Conservation (phyloP, 257 asterid species). For the Penstemon barbatus region DNA sequence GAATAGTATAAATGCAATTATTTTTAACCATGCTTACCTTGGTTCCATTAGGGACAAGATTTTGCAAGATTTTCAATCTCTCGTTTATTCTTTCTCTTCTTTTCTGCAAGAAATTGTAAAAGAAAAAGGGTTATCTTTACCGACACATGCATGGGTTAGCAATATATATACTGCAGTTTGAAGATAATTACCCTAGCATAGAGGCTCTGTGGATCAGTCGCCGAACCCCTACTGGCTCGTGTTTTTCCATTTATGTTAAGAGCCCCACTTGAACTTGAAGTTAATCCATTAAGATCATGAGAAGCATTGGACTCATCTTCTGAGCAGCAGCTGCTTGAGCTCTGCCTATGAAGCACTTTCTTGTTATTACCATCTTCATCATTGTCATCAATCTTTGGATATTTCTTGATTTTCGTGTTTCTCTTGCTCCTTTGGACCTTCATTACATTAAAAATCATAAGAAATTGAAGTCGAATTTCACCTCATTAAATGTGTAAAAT, state of each 20-base stretch:
- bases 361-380: conserved; percentile 21
- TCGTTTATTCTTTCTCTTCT: conserved; percentile 55
- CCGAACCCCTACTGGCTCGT: conserved; percentile 50
- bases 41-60: conserved; percentile 54
- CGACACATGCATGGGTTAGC: background rate
- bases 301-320: conserved; percentile 43
- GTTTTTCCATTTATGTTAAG: conserved; percentile 31
- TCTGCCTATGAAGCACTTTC: conserved; percentile 26
- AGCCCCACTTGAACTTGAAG: conserved; percentile 27
- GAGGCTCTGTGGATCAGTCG: conserved; percentile 64
- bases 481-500: background rate
- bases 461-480: background rate
- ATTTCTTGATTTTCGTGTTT: conserved; percentile 39
- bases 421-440: conserved; percentile 47
- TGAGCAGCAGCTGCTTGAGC: conserved; percentile 38
- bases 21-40: conserved; percentile 32
- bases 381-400: conserved; percentile 32
- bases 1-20: background rate
- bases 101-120: conserved; percentile 37
- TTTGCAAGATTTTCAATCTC: conserved; percentile 50
- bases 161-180: background rate
- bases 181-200: conserved; percentile 51
- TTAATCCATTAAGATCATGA: conserved; percentile 27
- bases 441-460: conserved; percentile 26
- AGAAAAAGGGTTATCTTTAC: background rate